Evolutionary conservation across 257 asterid species (phyloP).

Genomic region (Solanum piurae): DNA sequence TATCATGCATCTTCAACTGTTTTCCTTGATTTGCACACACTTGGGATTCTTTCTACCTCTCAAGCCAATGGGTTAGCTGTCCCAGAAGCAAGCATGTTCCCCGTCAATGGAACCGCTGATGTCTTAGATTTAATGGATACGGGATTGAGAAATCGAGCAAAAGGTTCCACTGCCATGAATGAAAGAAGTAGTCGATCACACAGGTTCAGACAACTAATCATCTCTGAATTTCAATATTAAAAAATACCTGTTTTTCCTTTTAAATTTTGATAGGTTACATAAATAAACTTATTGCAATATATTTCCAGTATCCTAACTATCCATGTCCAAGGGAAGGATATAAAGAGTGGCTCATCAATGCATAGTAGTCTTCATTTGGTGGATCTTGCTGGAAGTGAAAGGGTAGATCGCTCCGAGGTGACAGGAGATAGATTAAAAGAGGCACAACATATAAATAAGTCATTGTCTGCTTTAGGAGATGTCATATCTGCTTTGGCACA

Average conservation of each 20-base stretch:
- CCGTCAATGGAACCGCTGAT: slow-evolving; percentile 49
- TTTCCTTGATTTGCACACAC: slow-evolving; percentile 81
- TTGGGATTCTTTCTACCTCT: slow-evolving; percentile 55
- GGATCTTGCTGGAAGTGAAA: slow-evolving; percentile 98
- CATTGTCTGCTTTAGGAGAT: slow-evolving; percentile 94
- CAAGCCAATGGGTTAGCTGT: slow-evolving; percentile 79
- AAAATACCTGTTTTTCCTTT: not conserved
- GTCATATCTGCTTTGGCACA: slow-evolving; percentile 89
- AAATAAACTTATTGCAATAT: not conserved
- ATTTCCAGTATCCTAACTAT: slow-evolving; percentile 58
- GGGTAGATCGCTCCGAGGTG: slow-evolving; percentile 96
- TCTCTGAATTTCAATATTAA: not conserved
- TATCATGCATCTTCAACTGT: not conserved
- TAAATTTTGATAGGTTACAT: not conserved
- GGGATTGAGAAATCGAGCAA: slow-evolving; percentile 86
- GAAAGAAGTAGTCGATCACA: slow-evolving; percentile 98
- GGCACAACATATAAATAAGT: slow-evolving; percentile 91
- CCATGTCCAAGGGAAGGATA: slow-evolving; percentile 60
- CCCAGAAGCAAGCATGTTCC: slow-evolving; percentile 73
- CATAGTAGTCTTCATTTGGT: slow-evolving; percentile 93
- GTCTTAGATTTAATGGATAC: slow-evolving; percentile 67
- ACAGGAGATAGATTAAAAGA: slow-evolving; percentile 92
- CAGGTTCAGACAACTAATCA: slow-evolving; percentile 34
- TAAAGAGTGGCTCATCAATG: slow-evolving; percentile 52
- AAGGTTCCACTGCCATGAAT: slow-evolving; percentile 75